Percentiles rank a stretch among this genome's conserved stretches.
Evolutionary conservation across 139 green algal genomes (phyloP).

Genomic region (Haematococcus sp.): DNA sequence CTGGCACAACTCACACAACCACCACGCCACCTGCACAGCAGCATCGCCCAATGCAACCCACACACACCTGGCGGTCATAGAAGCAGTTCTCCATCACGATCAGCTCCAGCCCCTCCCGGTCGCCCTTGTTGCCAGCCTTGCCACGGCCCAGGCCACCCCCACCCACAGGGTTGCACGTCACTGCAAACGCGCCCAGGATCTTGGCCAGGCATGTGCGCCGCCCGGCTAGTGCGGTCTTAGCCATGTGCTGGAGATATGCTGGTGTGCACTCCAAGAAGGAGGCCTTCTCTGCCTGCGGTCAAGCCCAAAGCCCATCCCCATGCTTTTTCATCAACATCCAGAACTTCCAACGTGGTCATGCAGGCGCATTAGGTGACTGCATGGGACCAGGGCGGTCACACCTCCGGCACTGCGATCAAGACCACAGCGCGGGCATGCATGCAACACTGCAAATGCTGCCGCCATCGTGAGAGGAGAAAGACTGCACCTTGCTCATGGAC

Average conservation of each 20-base stretch:
- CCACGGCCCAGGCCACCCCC: background rate
- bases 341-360: too few species aligned
- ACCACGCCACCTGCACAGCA: too few species aligned
- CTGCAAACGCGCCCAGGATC: conserved; percentile 84
- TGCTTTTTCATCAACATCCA: too few species aligned
- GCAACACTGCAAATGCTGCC: too few species aligned
- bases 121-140: background rate
- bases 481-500: conserved; percentile 58
- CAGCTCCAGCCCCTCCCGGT: conserved; percentile 57
- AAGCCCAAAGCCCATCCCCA: too few species aligned
- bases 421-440: too few species aligned
- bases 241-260: conserved; percentile 87
- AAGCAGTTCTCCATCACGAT: conserved; percentile 96
- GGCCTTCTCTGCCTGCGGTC: conserved; percentile 37
- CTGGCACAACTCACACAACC: too few species aligned
- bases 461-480: too few species aligned
- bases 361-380: too few species aligned
- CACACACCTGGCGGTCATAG: conserved; percentile 60
- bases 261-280: conserved; percentile 85
- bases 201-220: conserved; percentile 84
- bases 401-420: too few species aligned
- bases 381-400: too few species aligned
- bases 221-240: conserved; percentile 20
- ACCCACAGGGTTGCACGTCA: conserved; percentile 25
- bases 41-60: too few species aligned